Percentiles rank a stretch among this genome's conserved stretches.
Conservation (phyloP, 1,284 basidiomycete genomes). For the Pascua guehoae region DNA sequence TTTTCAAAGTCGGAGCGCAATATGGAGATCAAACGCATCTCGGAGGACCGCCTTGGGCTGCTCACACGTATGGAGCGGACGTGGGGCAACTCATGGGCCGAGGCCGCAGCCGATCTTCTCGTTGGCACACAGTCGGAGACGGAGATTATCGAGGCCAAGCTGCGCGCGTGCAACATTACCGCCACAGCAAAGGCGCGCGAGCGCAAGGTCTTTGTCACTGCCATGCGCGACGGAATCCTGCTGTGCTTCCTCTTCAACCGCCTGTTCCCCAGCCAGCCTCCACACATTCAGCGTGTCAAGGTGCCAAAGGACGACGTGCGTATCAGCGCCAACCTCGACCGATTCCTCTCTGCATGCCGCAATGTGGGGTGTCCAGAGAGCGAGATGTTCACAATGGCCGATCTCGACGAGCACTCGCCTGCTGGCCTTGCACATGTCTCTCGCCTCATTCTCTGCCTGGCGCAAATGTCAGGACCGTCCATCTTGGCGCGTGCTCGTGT, state of each 20-base stretch:
- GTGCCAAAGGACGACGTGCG: constrained; percentile 34
- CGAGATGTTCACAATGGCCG: constrained; percentile 32
- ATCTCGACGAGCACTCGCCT: constrained; percentile 32
- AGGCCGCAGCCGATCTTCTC: constrained; percentile 22
- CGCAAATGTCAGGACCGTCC: constrained; percentile 55
- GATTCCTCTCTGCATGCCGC: constrained; percentile 39
- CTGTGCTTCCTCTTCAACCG: constrained; percentile 61
- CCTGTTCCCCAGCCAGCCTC: constrained; percentile 33
- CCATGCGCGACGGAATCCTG: constrained; percentile 74
- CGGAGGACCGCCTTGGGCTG: constrained; percentile 62
- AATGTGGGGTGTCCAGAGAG: constrained; percentile 24
- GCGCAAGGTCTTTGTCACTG: constrained; percentile 63
- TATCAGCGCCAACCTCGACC: constrained; percentile 34
- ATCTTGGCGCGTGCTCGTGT: background rate
- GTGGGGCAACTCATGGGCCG: constrained; percentile 60
- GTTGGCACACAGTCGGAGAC: constrained; percentile 14
- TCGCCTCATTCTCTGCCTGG: constrained; percentile 60
- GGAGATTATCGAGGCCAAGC: constrained; percentile 45
- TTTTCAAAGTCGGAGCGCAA: constrained; percentile 30
- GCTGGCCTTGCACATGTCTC: constrained; percentile 32
- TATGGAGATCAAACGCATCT: constrained; percentile 53
- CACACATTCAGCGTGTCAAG: constrained; percentile 36
- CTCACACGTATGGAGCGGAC: constrained; percentile 65
- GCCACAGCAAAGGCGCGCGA: constrained; percentile 67
- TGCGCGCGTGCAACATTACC: constrained; percentile 52